Conservation (phyloP, 768 basidiomycete genomes). For the Leccinum broughii region DNA sequence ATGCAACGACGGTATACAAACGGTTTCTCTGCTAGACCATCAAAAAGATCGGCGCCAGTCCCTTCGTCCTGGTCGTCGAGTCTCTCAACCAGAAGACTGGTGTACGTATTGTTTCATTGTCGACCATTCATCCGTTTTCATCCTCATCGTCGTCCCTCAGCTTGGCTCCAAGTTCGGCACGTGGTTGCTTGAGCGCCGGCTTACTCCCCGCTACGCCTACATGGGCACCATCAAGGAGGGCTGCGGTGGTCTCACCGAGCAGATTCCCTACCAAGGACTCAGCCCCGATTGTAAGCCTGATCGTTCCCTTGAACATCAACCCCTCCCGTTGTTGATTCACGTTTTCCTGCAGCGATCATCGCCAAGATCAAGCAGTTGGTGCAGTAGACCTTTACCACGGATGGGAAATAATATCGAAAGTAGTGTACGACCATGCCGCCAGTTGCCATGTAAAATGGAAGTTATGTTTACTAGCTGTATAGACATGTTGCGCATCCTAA, state of each 20-base stretch:
- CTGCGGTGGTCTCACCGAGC: constrained; percentile 77
- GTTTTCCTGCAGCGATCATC: constrained; percentile 41
- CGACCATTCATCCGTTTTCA: neutral
- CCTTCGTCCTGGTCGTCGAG: constrained; percentile 84
- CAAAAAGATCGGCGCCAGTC: constrained; percentile 67
- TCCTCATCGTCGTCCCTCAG: constrained; percentile 22
- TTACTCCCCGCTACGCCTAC: constrained; percentile 80
- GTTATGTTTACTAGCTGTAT: too few species aligned
- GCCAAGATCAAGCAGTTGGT: constrained; percentile 45
- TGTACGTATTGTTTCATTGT: constrained; percentile 31
- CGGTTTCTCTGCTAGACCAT: constrained; percentile 42
- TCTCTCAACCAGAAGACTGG: constrained; percentile 89
- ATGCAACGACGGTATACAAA: neutral
- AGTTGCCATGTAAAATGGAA: too few species aligned
- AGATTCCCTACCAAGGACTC: constrained; percentile 81
- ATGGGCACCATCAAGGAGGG: constrained; percentile 80
- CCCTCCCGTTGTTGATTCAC: neutral
- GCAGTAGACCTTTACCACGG: constrained; percentile 14
- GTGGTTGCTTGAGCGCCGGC: constrained; percentile 79
- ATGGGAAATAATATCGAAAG: neutral
- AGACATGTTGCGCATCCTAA: too few species aligned
- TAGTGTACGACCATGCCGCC: too few species aligned
- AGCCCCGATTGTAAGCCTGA: constrained; percentile 66
- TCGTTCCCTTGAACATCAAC: neutral
- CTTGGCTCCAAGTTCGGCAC: constrained; percentile 85